Conservation (phyloP, 148 eudicot genomes). For the Rhododendron mucronatum region DNA sequence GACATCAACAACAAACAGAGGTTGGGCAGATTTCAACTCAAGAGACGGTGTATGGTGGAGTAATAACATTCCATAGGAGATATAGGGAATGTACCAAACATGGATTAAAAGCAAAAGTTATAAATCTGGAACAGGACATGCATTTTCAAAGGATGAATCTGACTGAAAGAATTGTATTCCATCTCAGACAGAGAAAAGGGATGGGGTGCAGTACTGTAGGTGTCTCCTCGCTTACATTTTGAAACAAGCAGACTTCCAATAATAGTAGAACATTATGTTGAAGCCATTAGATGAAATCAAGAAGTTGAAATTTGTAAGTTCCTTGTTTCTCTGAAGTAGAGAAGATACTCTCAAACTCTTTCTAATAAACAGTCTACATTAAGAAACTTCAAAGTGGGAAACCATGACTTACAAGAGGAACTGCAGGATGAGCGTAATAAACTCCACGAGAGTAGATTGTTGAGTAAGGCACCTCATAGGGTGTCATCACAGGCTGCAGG, state of each 20-base stretch:
- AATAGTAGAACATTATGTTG: neutral
- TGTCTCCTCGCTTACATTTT: neutral
- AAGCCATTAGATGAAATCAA: neutral
- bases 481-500: conserved; percentile 43
- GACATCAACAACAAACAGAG: too few relatives aligned
- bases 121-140: neutral
- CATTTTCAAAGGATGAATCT: too few relatives aligned
- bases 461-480: conserved; percentile 58
- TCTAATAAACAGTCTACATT: neutral
- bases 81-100: neutral
- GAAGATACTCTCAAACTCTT: neutral
- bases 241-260: neutral
- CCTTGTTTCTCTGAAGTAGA: neutral
- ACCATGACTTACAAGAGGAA: conserved; percentile 40
- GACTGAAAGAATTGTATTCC: too few relatives aligned
- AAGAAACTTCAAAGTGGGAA: neutral
- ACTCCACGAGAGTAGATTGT: conserved; percentile 56
- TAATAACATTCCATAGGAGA: neutral
- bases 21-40: too few relatives aligned
- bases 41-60: neutral
- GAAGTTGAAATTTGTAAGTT: neutral
- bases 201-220: neutral
- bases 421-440: conserved; percentile 46
- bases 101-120: neutral
- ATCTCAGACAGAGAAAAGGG: neutral